Base-by-base conservation (phyloP, 768 basidiomycete genomes). In the Boletus subparvulus region DNA sequence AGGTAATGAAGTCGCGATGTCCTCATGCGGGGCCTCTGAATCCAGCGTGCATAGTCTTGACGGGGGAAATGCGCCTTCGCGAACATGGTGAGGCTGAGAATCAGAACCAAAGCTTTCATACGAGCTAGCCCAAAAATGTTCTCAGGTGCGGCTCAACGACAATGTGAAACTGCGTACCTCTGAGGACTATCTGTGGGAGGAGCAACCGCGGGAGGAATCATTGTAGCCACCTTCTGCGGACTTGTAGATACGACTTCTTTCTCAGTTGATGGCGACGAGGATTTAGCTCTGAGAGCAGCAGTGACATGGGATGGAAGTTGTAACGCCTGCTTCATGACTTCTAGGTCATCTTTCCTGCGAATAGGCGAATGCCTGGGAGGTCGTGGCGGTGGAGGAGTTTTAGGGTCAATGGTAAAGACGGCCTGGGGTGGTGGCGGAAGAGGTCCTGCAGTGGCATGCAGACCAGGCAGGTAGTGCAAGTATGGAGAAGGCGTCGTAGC, bases 371-470 rank as follows among this genome's bases (percentile, higher is more conserved):
- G 78, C 6, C 85, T 74, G 41, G 87, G 83, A 35, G 85, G 85
- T 39, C 83, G 82, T 56, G 86, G 85, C 3, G 78, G 73, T 24
- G 85, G 83, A 12, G 81, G 77, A 10, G 79, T 73, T 47, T 68
- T 75, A 13, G 75, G 74, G 47, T 79, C 74, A 33, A 83, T 76
- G 55, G 74, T 74, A 52, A 84, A 79, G 54, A 77, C 69, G 19
- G 84, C 79, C 55, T 84, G 77, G 3, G 88, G 87, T 10, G 87
- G 88, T 33, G 83, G 82, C 30, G 89, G 88, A 56, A 88, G 77
- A 46, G 89, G 88, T 5, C 87, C 86, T 41, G 88, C 88, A 24
- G 80, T 88, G 8, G 87, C 78, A 70, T 91, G 86, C 2, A 86
- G 63, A 47, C 84, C 87, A 47, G 86, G 85, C 56, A 87, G 80